A percentile compares a stretch with the other conserved stretches of the same genome.
Conservation (phyloP, 495 filamentous ascomycete genomes). For the Penicillium coffeae region DNA sequence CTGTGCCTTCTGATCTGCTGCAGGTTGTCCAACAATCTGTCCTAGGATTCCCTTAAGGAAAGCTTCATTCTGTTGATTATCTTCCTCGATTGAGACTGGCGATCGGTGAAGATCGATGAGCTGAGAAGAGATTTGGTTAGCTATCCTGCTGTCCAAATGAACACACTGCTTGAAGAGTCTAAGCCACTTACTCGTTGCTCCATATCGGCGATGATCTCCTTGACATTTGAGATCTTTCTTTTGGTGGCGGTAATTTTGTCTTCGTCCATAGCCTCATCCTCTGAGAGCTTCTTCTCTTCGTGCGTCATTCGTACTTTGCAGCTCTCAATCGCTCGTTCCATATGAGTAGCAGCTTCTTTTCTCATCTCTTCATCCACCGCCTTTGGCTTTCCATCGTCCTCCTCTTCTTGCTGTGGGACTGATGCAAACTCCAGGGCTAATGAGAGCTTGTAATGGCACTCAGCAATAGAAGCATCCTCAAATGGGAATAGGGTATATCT, state of each 20-base stretch:
- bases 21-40: constrained; percentile 64
- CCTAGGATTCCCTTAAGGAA: constrained; percentile 67
- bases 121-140: constrained; percentile 34
- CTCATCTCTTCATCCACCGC: constrained; percentile 64
- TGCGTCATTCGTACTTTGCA: constrained; percentile 69
- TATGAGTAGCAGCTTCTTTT: constrained; percentile 68
- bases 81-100: constrained; percentile 58
- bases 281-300: constrained; percentile 63
- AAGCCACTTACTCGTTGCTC: constrained; percentile 64
- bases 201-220: constrained; percentile 85
- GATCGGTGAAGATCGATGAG: constrained; percentile 73
- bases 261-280: constrained; percentile 48
- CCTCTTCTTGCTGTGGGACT: constrained; percentile 57
- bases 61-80: constrained; percentile 42
- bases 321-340: constrained; percentile 79
- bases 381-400: constrained; percentile 25
- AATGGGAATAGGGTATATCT: constrained; percentile 71
- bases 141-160: constrained; percentile 5
- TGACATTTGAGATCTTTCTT: constrained; percentile 72
- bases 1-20: constrained; percentile 56
- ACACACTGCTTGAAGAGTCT: no score
- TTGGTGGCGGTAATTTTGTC: constrained; percentile 52
- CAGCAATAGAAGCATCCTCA: constrained; percentile 78
- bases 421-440: constrained; percentile 92
- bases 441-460: constrained; percentile 94